Conservation (phyloP, 495 filamentous ascomycete genomes). For the Aspergillus nidulans region DNA sequence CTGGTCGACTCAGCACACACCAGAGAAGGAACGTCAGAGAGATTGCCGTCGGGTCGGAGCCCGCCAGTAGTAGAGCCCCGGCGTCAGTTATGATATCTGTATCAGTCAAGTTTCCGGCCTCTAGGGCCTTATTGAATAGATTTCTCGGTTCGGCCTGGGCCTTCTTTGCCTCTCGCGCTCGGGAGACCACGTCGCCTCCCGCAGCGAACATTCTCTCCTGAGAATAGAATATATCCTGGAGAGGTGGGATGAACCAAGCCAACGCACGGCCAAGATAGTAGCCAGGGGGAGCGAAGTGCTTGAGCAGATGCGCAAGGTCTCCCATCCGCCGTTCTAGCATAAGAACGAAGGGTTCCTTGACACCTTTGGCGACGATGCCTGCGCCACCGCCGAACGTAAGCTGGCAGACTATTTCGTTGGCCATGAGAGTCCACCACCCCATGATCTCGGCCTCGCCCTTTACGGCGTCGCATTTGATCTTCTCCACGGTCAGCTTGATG, state of each 20-base stretch:
- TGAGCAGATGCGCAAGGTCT: constrained; percentile 1
- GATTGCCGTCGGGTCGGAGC: constrained; percentile 46
- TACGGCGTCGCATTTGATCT: constrained; percentile 22
- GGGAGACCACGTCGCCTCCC: neutral
- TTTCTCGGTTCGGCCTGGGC: neutral
- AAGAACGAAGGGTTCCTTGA: constrained; percentile 13
- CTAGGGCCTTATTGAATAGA: neutral
- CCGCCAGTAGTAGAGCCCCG: constrained; percentile 36
- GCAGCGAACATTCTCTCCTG: neutral
- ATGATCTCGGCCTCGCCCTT: constrained; percentile 30
- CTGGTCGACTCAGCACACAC: constrained; percentile 25
- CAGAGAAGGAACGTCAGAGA: constrained; percentile 41
- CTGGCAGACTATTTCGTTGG: constrained; percentile 41
- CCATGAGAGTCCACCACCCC: constrained; percentile 45
- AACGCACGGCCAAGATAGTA: neutral
- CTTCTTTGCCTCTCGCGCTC: neutral
- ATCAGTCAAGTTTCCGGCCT: neutral
- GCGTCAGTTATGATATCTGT: constrained; percentile 12
- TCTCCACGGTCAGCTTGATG: constrained; percentile 20
- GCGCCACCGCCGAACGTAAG: constrained; percentile 42
- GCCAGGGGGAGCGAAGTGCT: neutral
- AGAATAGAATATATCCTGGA: neutral
- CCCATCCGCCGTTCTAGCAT: neutral
- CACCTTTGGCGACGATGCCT: constrained; percentile 24
- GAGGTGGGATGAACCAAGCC: neutral